Base-by-base conservation (phyloP, 2,329 filamentous ascomycete species). In the Botrytis fragariae region DNA sequence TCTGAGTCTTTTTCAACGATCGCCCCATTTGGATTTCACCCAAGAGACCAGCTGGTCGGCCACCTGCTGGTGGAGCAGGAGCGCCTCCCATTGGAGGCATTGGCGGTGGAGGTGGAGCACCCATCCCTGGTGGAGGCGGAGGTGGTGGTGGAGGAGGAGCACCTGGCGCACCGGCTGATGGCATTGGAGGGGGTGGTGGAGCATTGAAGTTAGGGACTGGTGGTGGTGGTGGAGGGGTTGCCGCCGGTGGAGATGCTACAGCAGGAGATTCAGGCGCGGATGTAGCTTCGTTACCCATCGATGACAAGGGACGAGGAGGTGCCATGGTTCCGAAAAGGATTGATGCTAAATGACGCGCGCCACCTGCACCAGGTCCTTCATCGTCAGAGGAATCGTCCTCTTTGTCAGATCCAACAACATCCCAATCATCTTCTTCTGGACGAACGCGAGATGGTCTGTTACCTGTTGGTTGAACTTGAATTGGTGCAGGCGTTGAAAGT, bases 271-370 rank as follows among this genome's bases (percentile, higher is more conserved):
- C 82, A 68, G 84, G 84, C 32, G 84, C 83, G 9, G 85, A 84
- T 16, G 81, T 79, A 42, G 82, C 81, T 78, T 93, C 92, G 77
- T 92, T 90, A 72, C 93, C 94, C 82, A 93, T 90, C 10, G 94
- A 92, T 32, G 93, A 97, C 62, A 98, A 84, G 44, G 95, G 95
- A 69, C 95, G 90, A 22, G 96, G 95, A 57, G 96, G 95, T 16
- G 89, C 95, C 95, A 99, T 98, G 69, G 95, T 97, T 74, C 96
- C 95, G 81, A 99, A 99, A 32, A 99, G 87, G 74, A 98, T 96
- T 10, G 93, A 97, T 25, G 96, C 96, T 54, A 99, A 89, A 78
- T 97, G 93, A 74, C 97, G 96, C 67, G 96, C 96, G 77, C 90
- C 94, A 74, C 92, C 91, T 72, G 93, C 93, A 69, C 92, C 92